Percentiles rank a stretch among this genome's conserved stretches.
Conservation (phyloP, 768 basidiomycete species). For the Russula virescens region DNA sequence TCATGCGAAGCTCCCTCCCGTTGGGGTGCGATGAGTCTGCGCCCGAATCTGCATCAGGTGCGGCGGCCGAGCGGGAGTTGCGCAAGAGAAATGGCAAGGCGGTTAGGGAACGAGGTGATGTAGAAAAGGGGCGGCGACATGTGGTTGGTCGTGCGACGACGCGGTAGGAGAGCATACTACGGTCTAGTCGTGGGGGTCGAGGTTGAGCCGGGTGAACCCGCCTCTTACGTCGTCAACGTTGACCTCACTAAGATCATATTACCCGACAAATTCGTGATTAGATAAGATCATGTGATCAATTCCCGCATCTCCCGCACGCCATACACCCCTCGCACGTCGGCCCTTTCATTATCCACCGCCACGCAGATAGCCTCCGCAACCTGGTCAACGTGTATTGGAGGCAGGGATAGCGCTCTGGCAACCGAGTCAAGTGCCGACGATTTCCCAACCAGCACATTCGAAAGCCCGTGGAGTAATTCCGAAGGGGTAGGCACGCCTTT, state of each 20-base stretch:
- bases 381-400: slow-evolving; percentile 93
- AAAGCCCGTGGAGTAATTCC: slow-evolving; percentile 49
- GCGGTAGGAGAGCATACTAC: slow-evolving; percentile 18
- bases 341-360: slow-evolving; percentile 43
- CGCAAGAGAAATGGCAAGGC: slow-evolving; percentile 44
- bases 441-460: slow-evolving; percentile 30
- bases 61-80: slow-evolving; percentile 18
- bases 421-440: slow-evolving; percentile 55
- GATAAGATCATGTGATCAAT: slow-evolving; percentile 40
- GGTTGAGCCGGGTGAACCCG: background rate
- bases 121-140: slow-evolving; percentile 28
- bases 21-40: slow-evolving; percentile 19
- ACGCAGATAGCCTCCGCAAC: slow-evolving; percentile 81
- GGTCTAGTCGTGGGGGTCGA: slow-evolving; percentile 14
- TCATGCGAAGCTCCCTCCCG: slow-evolving; percentile 46
- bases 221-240: background rate
- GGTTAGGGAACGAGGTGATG: slow-evolving; percentile 33
- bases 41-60: slow-evolving; percentile 11
- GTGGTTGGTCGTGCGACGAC: slow-evolving; percentile 21
- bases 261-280: slow-evolving; percentile 17
- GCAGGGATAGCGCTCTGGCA: slow-evolving; percentile 75
- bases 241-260: too few species aligned
- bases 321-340: slow-evolving; percentile 55
- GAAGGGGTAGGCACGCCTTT: slow-evolving; percentile 58
- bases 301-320: slow-evolving; percentile 69